Percentiles rank a stretch among this genome's conserved stretches.
Evolutionary conservation across 2,329 filamentous ascomycete genomes (phyloP).

Genomic region (Fusarium chuoi): DNA sequence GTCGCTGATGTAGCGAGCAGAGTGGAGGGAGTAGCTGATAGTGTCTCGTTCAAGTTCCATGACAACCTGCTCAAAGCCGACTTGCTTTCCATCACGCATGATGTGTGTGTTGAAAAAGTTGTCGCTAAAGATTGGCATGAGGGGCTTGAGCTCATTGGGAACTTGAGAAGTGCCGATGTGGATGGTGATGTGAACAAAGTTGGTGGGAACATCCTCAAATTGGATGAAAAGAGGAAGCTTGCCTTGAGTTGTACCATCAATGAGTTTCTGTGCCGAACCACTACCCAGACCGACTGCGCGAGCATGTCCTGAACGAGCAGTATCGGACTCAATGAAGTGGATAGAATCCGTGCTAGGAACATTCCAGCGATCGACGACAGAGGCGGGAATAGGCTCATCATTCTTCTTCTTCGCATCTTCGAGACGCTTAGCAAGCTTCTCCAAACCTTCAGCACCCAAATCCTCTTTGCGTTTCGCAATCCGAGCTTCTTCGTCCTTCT

Average conservation of each 20-base stretch:
- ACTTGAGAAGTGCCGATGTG: constrained; percentile 82
- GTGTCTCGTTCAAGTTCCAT: constrained; percentile 92
- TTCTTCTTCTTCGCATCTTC: constrained; percentile 89
- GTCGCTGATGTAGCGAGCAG: constrained; percentile 76
- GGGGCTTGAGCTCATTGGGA: constrained; percentile 83
- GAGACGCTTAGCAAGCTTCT: constrained; percentile 77
- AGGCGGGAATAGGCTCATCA: constrained; percentile 83
- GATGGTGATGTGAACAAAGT: constrained; percentile 87
- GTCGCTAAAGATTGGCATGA: constrained; percentile 85
- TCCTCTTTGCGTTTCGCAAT: constrained; percentile 81
- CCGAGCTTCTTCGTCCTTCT: constrained; percentile 81
- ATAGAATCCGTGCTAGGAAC: constrained; percentile 91
- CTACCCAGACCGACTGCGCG: constrained; percentile 73
- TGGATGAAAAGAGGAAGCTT: constrained; percentile 89
- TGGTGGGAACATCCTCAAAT: constrained; percentile 93
- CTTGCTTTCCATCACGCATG: constrained; percentile 74
- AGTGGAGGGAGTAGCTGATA: constrained; percentile 80
- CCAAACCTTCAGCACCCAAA: constrained; percentile 84
- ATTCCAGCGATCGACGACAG: constrained; percentile 82
- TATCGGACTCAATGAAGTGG: constrained; percentile 90
- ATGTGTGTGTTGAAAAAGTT: constrained; percentile 97
- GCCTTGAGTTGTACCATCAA: constrained; percentile 73
- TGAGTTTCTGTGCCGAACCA: constrained; percentile 77
- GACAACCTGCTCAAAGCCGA: constrained; percentile 93
- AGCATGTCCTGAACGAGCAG: constrained; percentile 84